Evolutionary conservation across 495 filamentous ascomycete species (phyloP), one percentile per base, ranked within the genome.

Genomic region (Hypoxylon lienhwacheense): DNA sequence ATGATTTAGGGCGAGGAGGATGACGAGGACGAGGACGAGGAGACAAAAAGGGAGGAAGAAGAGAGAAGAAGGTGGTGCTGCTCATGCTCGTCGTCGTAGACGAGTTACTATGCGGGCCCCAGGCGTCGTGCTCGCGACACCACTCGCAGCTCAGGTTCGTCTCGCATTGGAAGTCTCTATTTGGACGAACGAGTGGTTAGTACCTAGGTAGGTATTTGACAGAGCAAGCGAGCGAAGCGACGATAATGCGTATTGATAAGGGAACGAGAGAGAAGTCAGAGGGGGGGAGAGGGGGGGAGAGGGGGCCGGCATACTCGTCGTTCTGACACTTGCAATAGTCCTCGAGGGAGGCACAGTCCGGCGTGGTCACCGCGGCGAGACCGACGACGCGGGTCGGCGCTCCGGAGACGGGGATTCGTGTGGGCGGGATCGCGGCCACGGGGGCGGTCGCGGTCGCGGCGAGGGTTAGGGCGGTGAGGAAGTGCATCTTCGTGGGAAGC

Each of bases 121-220:
- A 65, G 16, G 39, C 33, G 43, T 58, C 24, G 25, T 67, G 37
- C 1, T 47, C 47, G 26, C 44, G 48, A 41, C 64, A 67, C 64
- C 64, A 67, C 40, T 67, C 61, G 36, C 64, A 67, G 5, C 33
- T 41, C 28, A 52, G 47, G 26, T 67, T 46, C 2, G 57, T 59
- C 24, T 65, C 47, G 47, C 64, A 67, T 19, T 67, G 24, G 55
- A 67, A 59, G 29, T 67, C 55, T 2, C 56, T 59, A 14, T 19
- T n/a, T n/a, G n/a, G n/a, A n/a, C n/a, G n/a, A 1, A 5, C 3
- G 17, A 6, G 21, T 19, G 0, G 12, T 53, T 37, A 49, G 26
- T 37, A 10, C 8, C 1, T 32, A 10, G n/a, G n/a, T 31, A 3
- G 6, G 15, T 31, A 47, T 55, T 26, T 22, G 8, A 10, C 19